Evolutionary conservation across 495 filamentous ascomycete species (phyloP).

Genomic region (Bacidia gigantensis): DNA sequence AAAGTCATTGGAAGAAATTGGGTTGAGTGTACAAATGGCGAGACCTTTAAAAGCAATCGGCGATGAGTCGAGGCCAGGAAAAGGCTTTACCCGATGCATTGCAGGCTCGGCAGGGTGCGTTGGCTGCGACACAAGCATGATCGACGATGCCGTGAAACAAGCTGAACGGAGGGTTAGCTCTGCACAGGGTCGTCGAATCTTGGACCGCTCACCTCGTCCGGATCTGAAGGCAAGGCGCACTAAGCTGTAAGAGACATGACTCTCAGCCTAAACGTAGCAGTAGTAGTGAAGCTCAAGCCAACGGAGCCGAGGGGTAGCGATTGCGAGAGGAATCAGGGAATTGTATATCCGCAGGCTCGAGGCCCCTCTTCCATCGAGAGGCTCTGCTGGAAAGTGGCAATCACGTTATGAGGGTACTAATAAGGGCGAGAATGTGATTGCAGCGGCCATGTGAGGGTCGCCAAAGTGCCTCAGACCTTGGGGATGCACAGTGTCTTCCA

Average conservation of each 20-base stretch:
- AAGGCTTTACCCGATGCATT: background rate
- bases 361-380: background rate
- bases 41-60: background rate
- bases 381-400: background rate
- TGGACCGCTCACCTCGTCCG: too few species aligned
- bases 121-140: background rate
- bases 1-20: background rate
- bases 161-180: too few species aligned
- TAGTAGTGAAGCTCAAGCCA: too few species aligned
- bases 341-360: background rate
- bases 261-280: too few species aligned
- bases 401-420: background rate
- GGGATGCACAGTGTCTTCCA: too few species aligned
- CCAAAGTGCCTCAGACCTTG: background rate
- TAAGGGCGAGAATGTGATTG: background rate
- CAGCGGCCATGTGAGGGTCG: background rate
- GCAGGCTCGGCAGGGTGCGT: background rate
- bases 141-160: slow-evolving; percentile 2
- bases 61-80: background rate
- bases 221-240: too few species aligned
- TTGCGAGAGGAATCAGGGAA: background rate
- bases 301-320: background rate
- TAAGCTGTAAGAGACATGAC: too few species aligned
- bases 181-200: too few species aligned
- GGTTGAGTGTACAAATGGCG: background rate